Percentiles rank a stretch among this genome's conserved stretches.
Conservation (phyloP, 2,329 filamentous ascomycete species). For the Microdochium paspali region DNA sequence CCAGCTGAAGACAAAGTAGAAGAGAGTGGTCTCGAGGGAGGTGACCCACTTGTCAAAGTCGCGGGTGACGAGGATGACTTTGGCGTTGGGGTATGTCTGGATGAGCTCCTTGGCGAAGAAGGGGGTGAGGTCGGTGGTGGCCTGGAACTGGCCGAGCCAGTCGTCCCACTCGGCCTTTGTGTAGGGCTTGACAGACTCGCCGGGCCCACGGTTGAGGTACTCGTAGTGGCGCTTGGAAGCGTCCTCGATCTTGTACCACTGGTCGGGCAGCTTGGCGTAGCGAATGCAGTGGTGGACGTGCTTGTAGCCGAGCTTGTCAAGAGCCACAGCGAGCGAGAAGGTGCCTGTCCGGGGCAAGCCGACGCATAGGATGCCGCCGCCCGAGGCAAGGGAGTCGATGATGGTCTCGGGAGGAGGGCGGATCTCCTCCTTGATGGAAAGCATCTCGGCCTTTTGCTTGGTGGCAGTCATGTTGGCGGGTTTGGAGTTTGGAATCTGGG, state of each 20-base stretch:
- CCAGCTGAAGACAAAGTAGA: constrained; percentile 17
- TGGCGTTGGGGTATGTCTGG: constrained; percentile 36
- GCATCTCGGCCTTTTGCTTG: too few relatives aligned
- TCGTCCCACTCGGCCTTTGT: constrained; percentile 1
- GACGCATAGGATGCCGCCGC: constrained; percentile 11
- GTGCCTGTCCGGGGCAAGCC: constrained; percentile 15
- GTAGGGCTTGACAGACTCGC: neutral
- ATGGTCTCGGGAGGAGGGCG: too few relatives aligned
- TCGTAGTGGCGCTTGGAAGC: neutral
- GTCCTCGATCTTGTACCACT: neutral
- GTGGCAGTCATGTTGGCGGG: too few relatives aligned
- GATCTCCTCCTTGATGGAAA: too few relatives aligned
- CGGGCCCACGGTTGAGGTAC: neutral
- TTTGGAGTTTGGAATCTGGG: too few relatives aligned
- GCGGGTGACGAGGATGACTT: constrained; percentile 31
- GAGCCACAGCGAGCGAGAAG: constrained; percentile 13
- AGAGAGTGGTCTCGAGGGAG: constrained; percentile 12
- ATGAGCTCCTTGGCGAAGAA: constrained; percentile 27
- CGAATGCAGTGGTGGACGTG: constrained; percentile 12
- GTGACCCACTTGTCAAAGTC: constrained; percentile 30
- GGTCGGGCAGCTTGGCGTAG: neutral
- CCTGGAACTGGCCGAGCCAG: constrained; percentile 6
- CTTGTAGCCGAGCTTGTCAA: constrained; percentile 14
- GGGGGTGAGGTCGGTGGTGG: constrained; percentile 26
- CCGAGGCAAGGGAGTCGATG: neutral